phyloP scores from a whole-genome alignment of 805 yeast genomes.

The Starmerella potacharoeniae region DNA sequence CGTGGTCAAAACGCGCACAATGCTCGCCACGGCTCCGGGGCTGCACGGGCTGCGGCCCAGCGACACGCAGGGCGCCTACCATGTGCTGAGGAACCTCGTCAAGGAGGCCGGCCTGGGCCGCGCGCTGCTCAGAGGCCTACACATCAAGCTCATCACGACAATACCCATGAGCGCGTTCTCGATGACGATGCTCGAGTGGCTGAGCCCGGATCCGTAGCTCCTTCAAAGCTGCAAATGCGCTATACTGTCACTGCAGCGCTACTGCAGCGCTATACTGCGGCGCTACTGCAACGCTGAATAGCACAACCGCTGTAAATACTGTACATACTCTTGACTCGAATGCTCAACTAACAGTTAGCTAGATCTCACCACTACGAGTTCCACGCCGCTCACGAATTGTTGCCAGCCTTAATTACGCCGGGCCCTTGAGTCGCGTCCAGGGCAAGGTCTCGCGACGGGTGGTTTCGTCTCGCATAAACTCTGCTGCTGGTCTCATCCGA shows the following conservation, averaged over 20 bases:
- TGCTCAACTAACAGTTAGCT: too few species aligned
- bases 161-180: slow-evolving; percentile 30
- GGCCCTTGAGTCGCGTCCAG: neutral
- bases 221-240: neutral
- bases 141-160: slow-evolving; percentile 28
- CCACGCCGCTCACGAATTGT: too few species aligned
- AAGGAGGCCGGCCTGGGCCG: slow-evolving; percentile 28
- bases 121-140: slow-evolving; percentile 30
- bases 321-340: too few species aligned
- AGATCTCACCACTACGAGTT: too few species aligned
- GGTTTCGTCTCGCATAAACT: neutral
- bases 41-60: slow-evolving; percentile 28
- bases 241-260: too few species aligned
- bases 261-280: too few species aligned
- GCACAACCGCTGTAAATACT: too few species aligned
- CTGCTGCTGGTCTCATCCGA: neutral
- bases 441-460: neutral
- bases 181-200: slow-evolving; percentile 30
- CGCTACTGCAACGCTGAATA: too few species aligned
- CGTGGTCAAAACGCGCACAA: slow-evolving; percentile 33
- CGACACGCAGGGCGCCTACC: slow-evolving; percentile 26
- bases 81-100: slow-evolving; percentile 28
- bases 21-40: slow-evolving; percentile 31
- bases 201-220: slow-evolving; percentile 26
- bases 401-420: too few species aligned